Evolutionary conservation across 805 yeast genomes (phyloP), one percentile per base, ranked within the genome.

Genomic region (Candida railenensis): DNA sequence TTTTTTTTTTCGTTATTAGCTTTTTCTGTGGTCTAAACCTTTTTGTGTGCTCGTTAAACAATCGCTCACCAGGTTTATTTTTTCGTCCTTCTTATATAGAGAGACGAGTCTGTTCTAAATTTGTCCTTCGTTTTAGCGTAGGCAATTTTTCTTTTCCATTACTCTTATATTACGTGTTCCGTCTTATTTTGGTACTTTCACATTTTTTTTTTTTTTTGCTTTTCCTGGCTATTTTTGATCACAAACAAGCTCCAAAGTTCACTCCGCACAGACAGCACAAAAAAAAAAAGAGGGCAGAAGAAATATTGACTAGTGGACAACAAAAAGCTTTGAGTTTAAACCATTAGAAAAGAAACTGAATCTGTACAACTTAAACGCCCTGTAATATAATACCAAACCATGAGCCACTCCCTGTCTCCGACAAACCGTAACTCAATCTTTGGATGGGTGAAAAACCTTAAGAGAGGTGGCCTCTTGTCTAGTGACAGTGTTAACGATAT

Each of bases 381-480:
- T 38, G 28, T 38, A 20, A 20, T 38, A 22, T 38, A 20, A 38
- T 11, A 20, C 21, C 28, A n/a, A 7, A 32, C 33, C 37, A 69
- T 69, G 74, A 66, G 67, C 52, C 73, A 67, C 42, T 61, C 67
- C 37, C 61, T 58, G 55, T 62, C 75, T 8, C 73, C 74, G 3
- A 66, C 63, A 40, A 69, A 66, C 52, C 58, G 74, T 47, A 61
- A 56, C 50, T 63, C 73, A 21, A 62, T 72, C 25, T 63, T 72
- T 50, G 77, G 76, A 12, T 72, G 77, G 77, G 76, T 72, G 44
- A 72, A 71, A 54, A 69, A 63, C 53, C 61, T 72, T 51, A 72
- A 72, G 53, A 59, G 67, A 40, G 64, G 67, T 42, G 65, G 63
- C 40, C 50, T 67, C 32, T 50, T 63, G 44, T 67, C 71, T 44